Evolutionary conservation across 768 basidiomycete species (phyloP).

Genomic region (Dioszegia crocea): DNA sequence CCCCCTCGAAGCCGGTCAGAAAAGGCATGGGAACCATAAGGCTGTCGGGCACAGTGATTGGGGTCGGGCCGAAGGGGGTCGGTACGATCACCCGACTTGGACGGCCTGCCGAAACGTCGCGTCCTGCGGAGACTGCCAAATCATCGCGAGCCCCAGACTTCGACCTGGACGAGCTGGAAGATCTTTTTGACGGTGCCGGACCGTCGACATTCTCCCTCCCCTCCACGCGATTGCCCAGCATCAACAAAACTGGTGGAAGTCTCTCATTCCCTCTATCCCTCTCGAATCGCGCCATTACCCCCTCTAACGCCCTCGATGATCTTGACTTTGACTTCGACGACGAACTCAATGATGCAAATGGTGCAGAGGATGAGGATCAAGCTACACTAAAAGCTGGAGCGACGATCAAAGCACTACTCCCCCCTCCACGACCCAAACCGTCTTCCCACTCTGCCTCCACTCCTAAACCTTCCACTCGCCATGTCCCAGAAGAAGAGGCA

Average conservation of each 20-base stretch:
- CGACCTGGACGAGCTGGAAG: conserved; percentile 22
- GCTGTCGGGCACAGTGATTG: conserved; percentile 22
- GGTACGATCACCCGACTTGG: conserved; percentile 36
- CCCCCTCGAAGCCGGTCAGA: background rate
- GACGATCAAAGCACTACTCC: conserved; percentile 42
- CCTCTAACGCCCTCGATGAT: conserved; percentile 31
- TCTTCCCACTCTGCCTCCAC: background rate
- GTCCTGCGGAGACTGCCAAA: too few relatives aligned
- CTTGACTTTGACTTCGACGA: conserved; percentile 22
- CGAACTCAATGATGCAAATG: conserved; percentile 15
- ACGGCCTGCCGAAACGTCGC: too few relatives aligned
- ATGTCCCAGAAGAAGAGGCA: conserved; percentile 12
- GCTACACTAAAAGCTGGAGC: conserved; percentile 46
- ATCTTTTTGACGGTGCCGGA: background rate
- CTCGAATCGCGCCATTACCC: conserved; percentile 9
- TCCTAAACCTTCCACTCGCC: background rate
- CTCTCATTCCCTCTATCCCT: background rate
- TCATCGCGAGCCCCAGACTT: too few relatives aligned
- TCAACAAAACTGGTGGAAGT: background rate
- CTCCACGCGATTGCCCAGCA: background rate
- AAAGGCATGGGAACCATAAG: conserved; percentile 8
- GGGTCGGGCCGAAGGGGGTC: conserved; percentile 28
- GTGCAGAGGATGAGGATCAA: conserved; percentile 11
- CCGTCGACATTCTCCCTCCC: background rate
- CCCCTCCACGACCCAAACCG: conserved; percentile 17